These are phyloP conservation scores for Juglanconis sp. DNA, from an alignment of 2,329 filamentous ascomycete genomes.

Conservation along the genomic window DNA sequence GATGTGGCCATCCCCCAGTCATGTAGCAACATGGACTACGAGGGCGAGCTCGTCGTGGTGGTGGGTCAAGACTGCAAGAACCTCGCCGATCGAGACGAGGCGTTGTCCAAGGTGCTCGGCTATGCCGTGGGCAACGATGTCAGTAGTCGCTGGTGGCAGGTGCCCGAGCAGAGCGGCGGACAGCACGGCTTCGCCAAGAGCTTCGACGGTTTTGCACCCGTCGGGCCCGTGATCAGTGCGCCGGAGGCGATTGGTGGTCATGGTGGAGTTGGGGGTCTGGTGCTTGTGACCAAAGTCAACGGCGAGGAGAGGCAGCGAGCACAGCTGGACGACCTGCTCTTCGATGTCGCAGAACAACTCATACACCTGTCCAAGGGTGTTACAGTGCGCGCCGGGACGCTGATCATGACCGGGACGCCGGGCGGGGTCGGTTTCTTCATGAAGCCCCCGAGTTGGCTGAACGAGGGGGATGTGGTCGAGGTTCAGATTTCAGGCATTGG, in stretches of 20 bases:
- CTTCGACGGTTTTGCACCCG: slow-evolving; percentile 48
- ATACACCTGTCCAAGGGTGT: slow-evolving; percentile 36
- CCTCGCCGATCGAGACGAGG: slow-evolving; percentile 36
- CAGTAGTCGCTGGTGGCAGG: slow-evolving; percentile 46
- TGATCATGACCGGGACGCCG: slow-evolving; percentile 42
- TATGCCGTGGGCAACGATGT: slow-evolving; percentile 56
- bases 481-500: slow-evolving; percentile 31
- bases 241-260: slow-evolving; percentile 7
- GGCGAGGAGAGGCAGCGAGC: slow-evolving; percentile 41
- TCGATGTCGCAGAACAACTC: slow-evolving; percentile 37
- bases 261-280: neutral
- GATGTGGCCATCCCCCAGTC: slow-evolving; percentile 32
- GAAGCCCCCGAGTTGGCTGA: slow-evolving; percentile 30
- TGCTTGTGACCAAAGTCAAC: slow-evolving; percentile 37
- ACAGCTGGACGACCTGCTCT: slow-evolving; percentile 42
- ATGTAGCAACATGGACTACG: slow-evolving; percentile 44
- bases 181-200: slow-evolving; percentile 54
- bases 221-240: slow-evolving; percentile 39
- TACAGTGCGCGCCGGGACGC: slow-evolving; percentile 42
- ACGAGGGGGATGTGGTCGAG: slow-evolving; percentile 33
- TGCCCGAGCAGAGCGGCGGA: slow-evolving; percentile 33
- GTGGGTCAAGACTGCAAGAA: slow-evolving; percentile 47
- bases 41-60: slow-evolving; percentile 49
- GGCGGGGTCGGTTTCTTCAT: slow-evolving; percentile 38
- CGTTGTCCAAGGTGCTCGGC: slow-evolving; percentile 49